Conservation (phyloP, 768 basidiomycete species). For the Pulveroboletus ravenelii region DNA sequence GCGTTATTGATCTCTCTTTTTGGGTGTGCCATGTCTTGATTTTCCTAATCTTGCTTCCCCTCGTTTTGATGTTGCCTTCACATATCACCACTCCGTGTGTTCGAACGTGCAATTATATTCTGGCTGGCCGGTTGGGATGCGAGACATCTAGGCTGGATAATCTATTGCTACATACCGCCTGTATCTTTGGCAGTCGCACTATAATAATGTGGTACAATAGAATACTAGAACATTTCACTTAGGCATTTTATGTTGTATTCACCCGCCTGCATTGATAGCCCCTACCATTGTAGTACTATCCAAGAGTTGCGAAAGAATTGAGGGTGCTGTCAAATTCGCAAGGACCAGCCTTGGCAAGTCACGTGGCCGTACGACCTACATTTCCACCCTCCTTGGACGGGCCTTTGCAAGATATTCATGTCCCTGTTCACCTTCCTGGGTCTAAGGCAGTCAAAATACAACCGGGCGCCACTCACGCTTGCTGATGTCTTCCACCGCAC, state of each 20-base stretch:
- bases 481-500: constrained; percentile 29
- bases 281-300: too few relatives aligned
- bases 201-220: background rate
- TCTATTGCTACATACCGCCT: constrained; percentile 17
- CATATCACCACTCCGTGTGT: constrained; percentile 6
- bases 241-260: too few relatives aligned
- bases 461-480: constrained; percentile 22
- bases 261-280: too few relatives aligned
- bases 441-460: constrained; percentile 20
- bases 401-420: constrained; percentile 10
- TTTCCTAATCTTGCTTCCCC: background rate
- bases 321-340: too few relatives aligned
- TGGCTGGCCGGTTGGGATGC: background rate
- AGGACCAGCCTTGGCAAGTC: background rate
- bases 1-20: constrained; percentile 2
- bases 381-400: background rate
- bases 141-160: constrained; percentile 5
- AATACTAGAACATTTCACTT: too few relatives aligned
- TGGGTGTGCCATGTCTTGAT: background rate
- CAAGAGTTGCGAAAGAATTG: too few relatives aligned
- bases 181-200: too few relatives aligned
- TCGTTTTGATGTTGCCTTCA: background rate
- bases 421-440: constrained; percentile 28
- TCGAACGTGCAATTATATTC: background rate
- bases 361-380: background rate